Conservation (phyloP, 352 stramenopile genomes). For the Albugo laibachii region DNA sequence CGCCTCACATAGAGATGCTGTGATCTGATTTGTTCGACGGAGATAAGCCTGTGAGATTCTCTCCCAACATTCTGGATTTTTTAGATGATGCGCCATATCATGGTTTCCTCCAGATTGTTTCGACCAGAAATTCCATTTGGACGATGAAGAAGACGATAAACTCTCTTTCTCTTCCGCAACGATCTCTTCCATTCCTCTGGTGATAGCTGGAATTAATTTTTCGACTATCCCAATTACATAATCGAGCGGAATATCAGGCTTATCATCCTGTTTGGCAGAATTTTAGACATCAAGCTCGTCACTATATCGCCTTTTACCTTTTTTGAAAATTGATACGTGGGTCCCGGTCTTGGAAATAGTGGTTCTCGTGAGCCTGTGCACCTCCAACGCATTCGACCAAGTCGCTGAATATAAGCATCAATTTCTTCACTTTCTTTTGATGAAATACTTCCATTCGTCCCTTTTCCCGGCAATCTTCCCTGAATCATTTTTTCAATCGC, state of each 20-base stretch:
- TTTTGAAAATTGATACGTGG: too few species aligned
- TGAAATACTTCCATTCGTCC: slow-evolving; percentile 28
- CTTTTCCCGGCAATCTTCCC: slow-evolving; percentile 28
- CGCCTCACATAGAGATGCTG: slow-evolving; percentile 25
- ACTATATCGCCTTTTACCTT: too few species aligned
- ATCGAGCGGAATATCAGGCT: slow-evolving; percentile 32
- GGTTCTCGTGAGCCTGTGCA: slow-evolving; percentile 58
- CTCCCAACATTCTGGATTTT: slow-evolving; percentile 17
- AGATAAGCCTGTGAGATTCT: slow-evolving; percentile 47
- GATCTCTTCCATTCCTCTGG: slow-evolving; percentile 52
- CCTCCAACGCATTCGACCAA: slow-evolving; percentile 57
- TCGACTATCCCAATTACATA: slow-evolving; percentile 47
- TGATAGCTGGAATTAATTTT: slow-evolving; percentile 45
- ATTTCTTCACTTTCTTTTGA: slow-evolving; percentile 43
- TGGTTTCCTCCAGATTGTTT: too few species aligned
- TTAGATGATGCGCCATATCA: too few species aligned
- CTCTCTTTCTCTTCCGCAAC: slow-evolving; percentile 13
- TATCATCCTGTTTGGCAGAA: slow-evolving; percentile 12
- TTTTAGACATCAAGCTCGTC: not conserved
- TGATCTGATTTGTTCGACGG: slow-evolving; percentile 34
- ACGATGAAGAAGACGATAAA: slow-evolving; percentile 8
- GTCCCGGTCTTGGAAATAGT: slow-evolving; percentile 19
- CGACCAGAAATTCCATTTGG: too few species aligned
- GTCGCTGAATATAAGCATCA: slow-evolving; percentile 40
- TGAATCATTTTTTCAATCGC: slow-evolving; percentile 37